Percentiles rank a stretch among this genome's conserved stretches.
These are phyloP conservation scores for Didymellaceae sp. DNA, from an alignment of 2,329 filamentous ascomycete species.

Conservation along the genomic window DNA sequence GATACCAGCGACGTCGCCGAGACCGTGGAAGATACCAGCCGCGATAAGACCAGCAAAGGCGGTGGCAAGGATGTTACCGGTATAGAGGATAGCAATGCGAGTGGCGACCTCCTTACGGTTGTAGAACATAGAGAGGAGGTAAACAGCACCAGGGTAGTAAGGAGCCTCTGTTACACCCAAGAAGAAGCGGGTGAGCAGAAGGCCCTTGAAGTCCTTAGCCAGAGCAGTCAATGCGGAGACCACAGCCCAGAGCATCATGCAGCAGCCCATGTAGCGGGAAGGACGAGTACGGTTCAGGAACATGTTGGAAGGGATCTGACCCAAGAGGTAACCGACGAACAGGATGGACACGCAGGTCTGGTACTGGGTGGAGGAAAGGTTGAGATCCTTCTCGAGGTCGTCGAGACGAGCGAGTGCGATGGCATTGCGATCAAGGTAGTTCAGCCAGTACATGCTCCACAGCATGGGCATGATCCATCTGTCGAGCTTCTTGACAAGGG, in stretches of 20 bases:
- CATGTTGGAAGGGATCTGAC: constrained; percentile 54
- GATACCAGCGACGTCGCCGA: constrained; percentile 65
- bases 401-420: constrained; percentile 69
- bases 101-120: constrained; percentile 71
- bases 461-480: constrained; percentile 70
- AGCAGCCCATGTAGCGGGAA: constrained; percentile 49
- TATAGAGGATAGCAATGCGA: constrained; percentile 71
- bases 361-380: constrained; percentile 65
- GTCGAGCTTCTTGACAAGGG: constrained; percentile 69
- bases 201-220: constrained; percentile 53
- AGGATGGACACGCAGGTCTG: constrained; percentile 60
- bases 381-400: constrained; percentile 67
- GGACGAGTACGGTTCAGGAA: constrained; percentile 52
- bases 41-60: constrained; percentile 71
- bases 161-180: constrained; percentile 61
- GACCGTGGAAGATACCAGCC: constrained; percentile 68
- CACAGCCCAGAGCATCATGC: constrained; percentile 52
- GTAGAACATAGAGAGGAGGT: constrained; percentile 72
- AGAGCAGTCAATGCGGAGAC: constrained; percentile 49
- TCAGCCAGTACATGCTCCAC: constrained; percentile 77
- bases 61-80: constrained; percentile 71
- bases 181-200: constrained; percentile 60
- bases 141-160: constrained; percentile 64
- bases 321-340: constrained; percentile 58
- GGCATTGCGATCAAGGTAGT: constrained; percentile 74